Base-by-base conservation (phyloP, 768 basidiomycete genomes). In the Daedaleopsis nitida region DNA sequence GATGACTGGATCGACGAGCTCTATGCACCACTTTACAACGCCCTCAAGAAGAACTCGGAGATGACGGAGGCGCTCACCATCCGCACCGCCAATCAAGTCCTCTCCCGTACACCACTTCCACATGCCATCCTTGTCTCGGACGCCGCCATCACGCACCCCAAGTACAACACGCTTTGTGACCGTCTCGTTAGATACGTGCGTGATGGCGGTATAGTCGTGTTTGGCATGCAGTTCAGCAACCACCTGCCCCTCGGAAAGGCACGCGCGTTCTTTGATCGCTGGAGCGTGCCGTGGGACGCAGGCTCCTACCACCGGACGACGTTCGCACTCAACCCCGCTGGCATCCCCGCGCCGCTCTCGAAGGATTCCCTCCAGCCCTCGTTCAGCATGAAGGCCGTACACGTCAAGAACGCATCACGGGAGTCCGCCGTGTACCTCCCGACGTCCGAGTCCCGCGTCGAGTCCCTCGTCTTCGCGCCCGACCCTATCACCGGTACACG, bases 381-480 rank as follows among this genome's bases (percentile, higher is more conserved):
- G 34, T 37, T 50, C 65, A 80, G 78, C 65, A 80, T 80, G 78
- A 81, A 80, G 65, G 73, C 77, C 0, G 63, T 78, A 5, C 74
- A 77, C 57, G 56, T 80, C 57, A 69, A 66, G 56, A 67, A 70
- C 45, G 52, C 63, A 9, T 60, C 70, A 13, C 72, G 73, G 38
- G 65, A 69, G 23, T 72, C 72, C 16, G 59, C 62, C 0, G 57
- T 81, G 0, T 81, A 82, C 58, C 50, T 67, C 34, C 64, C 65
- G 23, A 51, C 65, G 13, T 13, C 70, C 35, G 50, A 55, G 14
- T 50, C 52, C 21, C 59, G 50, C 5, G 63, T 64, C 39, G 53
- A 72, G 63, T 69, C 69, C 16, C 64, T 55, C 52, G 71, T 72
- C 3, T 70, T 67, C 35, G 52, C 63, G 0, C 44, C 68, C 1